Conservation (phyloP, 148 eudicot genomes). For the Chenopodium album region DNA sequence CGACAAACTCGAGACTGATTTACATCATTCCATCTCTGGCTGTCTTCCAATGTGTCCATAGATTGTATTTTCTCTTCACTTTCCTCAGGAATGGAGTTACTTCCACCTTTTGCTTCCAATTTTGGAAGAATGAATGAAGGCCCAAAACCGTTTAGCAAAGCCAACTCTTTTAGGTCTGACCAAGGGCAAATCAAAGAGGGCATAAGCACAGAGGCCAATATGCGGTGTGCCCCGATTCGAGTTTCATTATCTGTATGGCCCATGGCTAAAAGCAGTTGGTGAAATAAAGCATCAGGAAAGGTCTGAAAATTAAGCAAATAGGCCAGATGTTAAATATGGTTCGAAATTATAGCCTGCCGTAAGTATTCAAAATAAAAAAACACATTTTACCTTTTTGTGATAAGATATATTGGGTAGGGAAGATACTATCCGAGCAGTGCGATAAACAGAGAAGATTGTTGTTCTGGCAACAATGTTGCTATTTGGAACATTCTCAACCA, state of each 20-base stretch:
- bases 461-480: constrained; percentile 55
- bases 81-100: constrained; percentile 43
- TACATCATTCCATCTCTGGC: constrained; percentile 26
- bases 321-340: constrained; percentile 18
- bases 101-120: constrained; percentile 30
- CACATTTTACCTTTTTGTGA: constrained; percentile 57
- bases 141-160: constrained; percentile 23
- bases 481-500: constrained; percentile 63
- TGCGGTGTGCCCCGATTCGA: constrained; percentile 62
- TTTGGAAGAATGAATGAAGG: constrained; percentile 22
- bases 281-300: constrained; percentile 85
- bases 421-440: constrained; percentile 59
- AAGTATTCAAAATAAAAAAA: constrained; percentile 16
- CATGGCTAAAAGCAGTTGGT: constrained; percentile 81
- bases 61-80: constrained; percentile 31
- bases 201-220: constrained; percentile 66
- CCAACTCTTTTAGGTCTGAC: constrained; percentile 34
- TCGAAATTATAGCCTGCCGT: background rate
- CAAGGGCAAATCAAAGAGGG: constrained; percentile 61
- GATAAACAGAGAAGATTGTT: constrained; percentile 56
- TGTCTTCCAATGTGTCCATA: constrained; percentile 27
- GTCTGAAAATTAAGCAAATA: constrained; percentile 43
- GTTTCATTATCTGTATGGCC: constrained; percentile 80
- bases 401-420: constrained; percentile 64
- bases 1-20: constrained; percentile 29